A percentile compares a stretch with the other conserved stretches of the same genome.
Conservation (phyloP, 306 rosid genomes). For the Styphnolobium japonicum region DNA sequence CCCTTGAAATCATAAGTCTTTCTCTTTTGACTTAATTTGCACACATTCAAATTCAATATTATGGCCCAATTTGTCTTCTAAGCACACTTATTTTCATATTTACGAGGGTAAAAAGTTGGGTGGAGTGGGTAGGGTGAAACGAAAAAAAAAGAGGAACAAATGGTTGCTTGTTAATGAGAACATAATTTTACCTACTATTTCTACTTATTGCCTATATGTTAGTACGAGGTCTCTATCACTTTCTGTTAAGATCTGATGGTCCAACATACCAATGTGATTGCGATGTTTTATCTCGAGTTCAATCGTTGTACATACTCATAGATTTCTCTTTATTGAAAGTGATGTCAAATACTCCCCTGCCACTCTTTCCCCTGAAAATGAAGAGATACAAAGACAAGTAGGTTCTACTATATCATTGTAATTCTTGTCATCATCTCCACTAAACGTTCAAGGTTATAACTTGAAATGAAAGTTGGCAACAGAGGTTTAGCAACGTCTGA, state of each 20-base stretch:
- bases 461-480: not conserved
- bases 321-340: conserved; percentile 9
- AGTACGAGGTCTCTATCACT: conserved; percentile 33
- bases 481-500: conserved; percentile 3
- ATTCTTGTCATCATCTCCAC: not conserved
- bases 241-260: conserved; percentile 39
- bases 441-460: not conserved
- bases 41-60: not conserved
- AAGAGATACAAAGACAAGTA: not conserved
- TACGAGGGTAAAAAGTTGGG: conserved; percentile 1
- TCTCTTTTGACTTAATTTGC: not conserved
- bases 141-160: not conserved
- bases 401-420: not conserved
- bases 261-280: conserved; percentile 20
- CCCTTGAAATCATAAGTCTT: not conserved
- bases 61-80: not conserved
- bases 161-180: not conserved
- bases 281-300: conserved; percentile 18
- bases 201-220: conserved; percentile 1
- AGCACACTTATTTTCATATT: not conserved
- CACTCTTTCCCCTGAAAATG: not conserved
- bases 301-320: conserved; percentile 26
- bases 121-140: not conserved
- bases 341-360: not conserved
- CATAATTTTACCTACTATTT: conserved; percentile 21